Evolutionary conservation across 75 land plant genomes (phyloP).

Genomic region (Cunninghamia lanceolata): DNA sequence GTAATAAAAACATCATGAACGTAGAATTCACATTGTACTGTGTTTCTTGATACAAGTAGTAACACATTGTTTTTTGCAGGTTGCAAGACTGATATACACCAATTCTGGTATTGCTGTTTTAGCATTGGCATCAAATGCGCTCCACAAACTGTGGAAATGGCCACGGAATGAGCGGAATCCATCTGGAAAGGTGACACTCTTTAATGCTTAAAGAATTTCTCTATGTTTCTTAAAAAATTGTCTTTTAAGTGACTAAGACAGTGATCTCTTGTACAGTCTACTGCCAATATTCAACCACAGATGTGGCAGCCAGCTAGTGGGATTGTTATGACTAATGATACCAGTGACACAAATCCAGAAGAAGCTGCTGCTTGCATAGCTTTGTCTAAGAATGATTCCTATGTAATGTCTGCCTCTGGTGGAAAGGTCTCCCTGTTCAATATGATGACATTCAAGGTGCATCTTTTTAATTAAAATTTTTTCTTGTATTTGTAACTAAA

Average conservation of each 20-base stretch:
- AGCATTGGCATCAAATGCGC: conserved; percentile 60
- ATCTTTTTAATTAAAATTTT: neutral
- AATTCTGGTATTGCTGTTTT: conserved; percentile 68
- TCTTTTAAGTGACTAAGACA: neutral
- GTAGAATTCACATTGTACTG: neutral
- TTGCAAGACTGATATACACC: conserved; percentile 60
- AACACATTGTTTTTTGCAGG: conserved; percentile 13
- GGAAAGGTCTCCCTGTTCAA: conserved; percentile 78
- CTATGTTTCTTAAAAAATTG: neutral
- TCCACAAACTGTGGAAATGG: conserved; percentile 81
- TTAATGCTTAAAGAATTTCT: neutral
- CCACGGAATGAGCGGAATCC: conserved; percentile 51
- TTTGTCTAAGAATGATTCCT: conserved; percentile 80
- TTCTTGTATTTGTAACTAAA: neutral
- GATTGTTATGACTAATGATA: conserved; percentile 73
- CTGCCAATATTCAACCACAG: conserved; percentile 52
- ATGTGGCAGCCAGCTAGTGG: conserved; percentile 77
- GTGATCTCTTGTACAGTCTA: conserved; percentile 43
- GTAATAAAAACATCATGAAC: neutral
- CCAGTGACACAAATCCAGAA: conserved; percentile 56
- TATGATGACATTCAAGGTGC: conserved; percentile 89
- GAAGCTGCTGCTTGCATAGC: conserved; percentile 75
- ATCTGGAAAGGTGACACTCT: conserved; percentile 36
- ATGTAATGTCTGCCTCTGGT: conserved; percentile 87
- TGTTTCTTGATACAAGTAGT: conserved; percentile 1